Percentiles rank a stretch among this genome's conserved stretches.
These are phyloP conservation scores for Calonectria fujianensis DNA, from an alignment of 2,329 filamentous ascomycete species.

Conservation along the genomic window DNA sequence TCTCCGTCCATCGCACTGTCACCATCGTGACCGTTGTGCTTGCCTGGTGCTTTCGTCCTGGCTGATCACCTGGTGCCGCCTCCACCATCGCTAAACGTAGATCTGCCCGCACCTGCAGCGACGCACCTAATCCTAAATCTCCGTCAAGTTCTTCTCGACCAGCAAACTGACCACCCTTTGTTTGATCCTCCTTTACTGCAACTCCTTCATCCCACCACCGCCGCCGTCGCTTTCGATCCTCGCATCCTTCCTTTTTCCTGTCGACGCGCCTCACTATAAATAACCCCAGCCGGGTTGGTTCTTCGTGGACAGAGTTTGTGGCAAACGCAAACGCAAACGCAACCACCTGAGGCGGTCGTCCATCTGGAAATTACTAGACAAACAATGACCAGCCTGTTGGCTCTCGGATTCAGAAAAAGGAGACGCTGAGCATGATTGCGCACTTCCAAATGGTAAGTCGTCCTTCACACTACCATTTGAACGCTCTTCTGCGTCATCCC, in stretches of 20 bases:
- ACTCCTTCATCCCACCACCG: conserved; percentile 1
- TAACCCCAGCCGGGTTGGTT: conserved; percentile 6
- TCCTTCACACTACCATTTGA: conserved; percentile 5
- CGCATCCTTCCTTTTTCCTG: neutral
- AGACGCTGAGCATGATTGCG: conserved; percentile 52
- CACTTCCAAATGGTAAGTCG: conserved; percentile 47
- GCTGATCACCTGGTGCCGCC: conserved; percentile 9
- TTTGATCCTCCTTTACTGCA: neutral
- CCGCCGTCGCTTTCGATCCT: neutral
- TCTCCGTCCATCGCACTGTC: conserved; percentile 16
- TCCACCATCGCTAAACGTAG: conserved; percentile 16
- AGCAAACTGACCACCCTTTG: conserved; percentile 3
- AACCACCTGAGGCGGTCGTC: conserved; percentile 13
- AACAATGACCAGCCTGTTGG: conserved; percentile 50
- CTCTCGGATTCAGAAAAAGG: conserved; percentile 50
- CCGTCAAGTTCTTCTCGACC: conserved; percentile 10
- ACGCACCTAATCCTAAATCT: conserved; percentile 19
- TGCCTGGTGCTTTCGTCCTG: neutral
- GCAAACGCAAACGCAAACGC: conserved; percentile 40
- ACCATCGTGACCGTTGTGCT: conserved; percentile 5
- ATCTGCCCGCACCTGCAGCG: conserved; percentile 14
- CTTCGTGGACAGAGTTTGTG: conserved; percentile 25
- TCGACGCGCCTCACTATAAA: neutral
- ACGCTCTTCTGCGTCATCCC: neutral
- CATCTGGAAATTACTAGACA: conserved; percentile 33